These are phyloP conservation scores for Fusarium sp. DNA, from an alignment of 2,329 filamentous ascomycete genomes.

Conservation along the genomic window DNA sequence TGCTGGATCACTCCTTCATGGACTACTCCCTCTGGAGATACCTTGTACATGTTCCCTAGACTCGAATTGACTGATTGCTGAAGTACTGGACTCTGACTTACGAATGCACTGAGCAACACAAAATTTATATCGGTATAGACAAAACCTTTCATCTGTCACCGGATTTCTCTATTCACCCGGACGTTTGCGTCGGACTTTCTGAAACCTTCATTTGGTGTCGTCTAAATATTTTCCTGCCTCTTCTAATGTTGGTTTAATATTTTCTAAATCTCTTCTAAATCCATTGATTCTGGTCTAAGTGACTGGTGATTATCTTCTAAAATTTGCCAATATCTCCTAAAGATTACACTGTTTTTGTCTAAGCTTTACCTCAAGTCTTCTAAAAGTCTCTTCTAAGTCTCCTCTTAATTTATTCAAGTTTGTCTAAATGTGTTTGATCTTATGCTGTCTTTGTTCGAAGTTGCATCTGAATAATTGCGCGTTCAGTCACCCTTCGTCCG, in stretches of 20 bases:
- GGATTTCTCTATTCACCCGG: not conserved
- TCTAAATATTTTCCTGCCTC: not conserved
- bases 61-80: constrained; percentile 49
- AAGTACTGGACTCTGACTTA: constrained; percentile 6
- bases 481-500: not conserved
- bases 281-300: not conserved
- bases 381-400: not conserved
- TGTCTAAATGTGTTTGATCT: not conserved
- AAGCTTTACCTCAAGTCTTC: not conserved
- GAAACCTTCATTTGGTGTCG: not conserved
- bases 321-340: not conserved
- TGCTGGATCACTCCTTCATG: constrained; percentile 47
- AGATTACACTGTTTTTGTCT: not conserved
- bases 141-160: not conserved
- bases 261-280: not conserved
- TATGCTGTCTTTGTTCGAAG: not conserved
- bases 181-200: not conserved
- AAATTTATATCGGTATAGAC: not conserved
- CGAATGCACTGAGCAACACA: not conserved
- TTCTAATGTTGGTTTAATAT: not conserved
- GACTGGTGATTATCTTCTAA: not conserved
- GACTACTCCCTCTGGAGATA: constrained; percentile 47
- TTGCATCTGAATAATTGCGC: not conserved
- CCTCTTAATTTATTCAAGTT: too few relatives aligned
- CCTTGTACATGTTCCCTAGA: constrained; percentile 53